phyloP scores from a whole-genome alignment of 2,329 filamentous ascomycete genomes.

The Trichoderma sp. region DNA sequence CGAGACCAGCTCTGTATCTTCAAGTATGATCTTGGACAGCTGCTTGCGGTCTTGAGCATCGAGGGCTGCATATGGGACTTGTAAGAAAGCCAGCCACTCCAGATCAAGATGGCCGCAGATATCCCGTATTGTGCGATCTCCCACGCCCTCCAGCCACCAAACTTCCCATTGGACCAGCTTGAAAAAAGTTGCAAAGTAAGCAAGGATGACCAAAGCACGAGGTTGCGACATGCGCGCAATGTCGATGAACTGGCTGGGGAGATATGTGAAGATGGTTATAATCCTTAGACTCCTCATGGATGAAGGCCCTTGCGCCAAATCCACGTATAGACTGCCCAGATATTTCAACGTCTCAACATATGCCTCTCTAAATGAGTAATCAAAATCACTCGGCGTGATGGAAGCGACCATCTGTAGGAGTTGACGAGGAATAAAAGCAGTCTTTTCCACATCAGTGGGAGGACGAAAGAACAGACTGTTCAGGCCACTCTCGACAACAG shows the following conservation, averaged over 20 bases:
- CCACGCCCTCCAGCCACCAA: conserved; percentile 56
- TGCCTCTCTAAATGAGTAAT: conserved; percentile 39
- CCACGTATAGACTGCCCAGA: conserved; percentile 53
- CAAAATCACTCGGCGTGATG: conserved; percentile 45
- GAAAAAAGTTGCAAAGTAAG: conserved; percentile 53
- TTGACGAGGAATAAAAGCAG: conserved; percentile 48
- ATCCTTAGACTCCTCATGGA: conserved; percentile 50
- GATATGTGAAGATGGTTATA: conserved; percentile 55
- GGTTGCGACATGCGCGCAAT: conserved; percentile 45
- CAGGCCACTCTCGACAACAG: conserved; percentile 45
- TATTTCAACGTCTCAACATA: conserved; percentile 52
- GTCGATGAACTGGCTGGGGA: conserved; percentile 47
- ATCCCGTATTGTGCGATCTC: conserved; percentile 47
- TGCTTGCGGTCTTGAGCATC: conserved; percentile 36
- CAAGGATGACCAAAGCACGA: conserved; percentile 53
- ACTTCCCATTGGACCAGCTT: conserved; percentile 42
- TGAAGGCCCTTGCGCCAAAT: conserved; percentile 48
- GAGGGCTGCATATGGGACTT: conserved; percentile 44
- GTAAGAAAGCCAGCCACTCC: conserved; percentile 44
- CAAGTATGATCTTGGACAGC: conserved; percentile 46
- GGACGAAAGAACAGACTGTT: conserved; percentile 52
- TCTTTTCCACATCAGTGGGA: conserved; percentile 46
- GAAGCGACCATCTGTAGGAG: conserved; percentile 52
- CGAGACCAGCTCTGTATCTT: conserved; percentile 45
- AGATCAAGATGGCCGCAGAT: conserved; percentile 44